These are phyloP conservation scores for Kondoa malvinella DNA, from an alignment of 768 basidiomycete species.

Conservation along the genomic window DNA sequence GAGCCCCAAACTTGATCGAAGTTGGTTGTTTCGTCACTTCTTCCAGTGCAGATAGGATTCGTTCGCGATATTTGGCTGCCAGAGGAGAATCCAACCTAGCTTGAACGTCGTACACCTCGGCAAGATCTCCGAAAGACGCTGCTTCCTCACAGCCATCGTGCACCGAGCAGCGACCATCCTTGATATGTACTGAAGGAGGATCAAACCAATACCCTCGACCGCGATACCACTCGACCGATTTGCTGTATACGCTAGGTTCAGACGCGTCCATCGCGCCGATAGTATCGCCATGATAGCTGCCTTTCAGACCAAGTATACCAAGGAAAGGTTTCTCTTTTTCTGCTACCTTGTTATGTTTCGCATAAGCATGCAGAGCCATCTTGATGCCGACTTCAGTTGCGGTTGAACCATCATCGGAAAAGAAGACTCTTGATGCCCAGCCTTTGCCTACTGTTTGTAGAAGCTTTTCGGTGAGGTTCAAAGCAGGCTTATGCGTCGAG, in stretches of 20 bases:
- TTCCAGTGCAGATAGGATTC: constrained; percentile 35
- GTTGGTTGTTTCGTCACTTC: neutral
- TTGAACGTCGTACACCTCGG: constrained; percentile 51
- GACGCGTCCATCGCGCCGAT: constrained; percentile 95
- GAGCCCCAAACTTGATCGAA: constrained; percentile 38
- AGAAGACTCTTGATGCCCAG: constrained; percentile 84
- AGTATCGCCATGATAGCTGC: constrained; percentile 94
- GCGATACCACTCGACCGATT: constrained; percentile 83
- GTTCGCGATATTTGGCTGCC: constrained; percentile 45
- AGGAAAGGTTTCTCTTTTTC: constrained; percentile 34
- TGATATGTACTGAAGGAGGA: constrained; percentile 58
- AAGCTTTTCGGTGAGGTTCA: constrained; percentile 63
- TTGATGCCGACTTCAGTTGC: constrained; percentile 96
- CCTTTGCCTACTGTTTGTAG: constrained; percentile 56
- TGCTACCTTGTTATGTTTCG: constrained; percentile 27
- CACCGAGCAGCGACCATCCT: constrained; percentile 37
- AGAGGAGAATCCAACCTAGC: constrained; percentile 46
- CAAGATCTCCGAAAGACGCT: constrained; percentile 10
- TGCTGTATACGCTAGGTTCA: constrained; percentile 56
- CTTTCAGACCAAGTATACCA: constrained; percentile 68
- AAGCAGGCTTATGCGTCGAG: constrained; percentile 67
- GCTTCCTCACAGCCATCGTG: constrained; percentile 3
- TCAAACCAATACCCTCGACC: constrained; percentile 89
- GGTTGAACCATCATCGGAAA: constrained; percentile 86
- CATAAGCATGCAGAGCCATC: constrained; percentile 54